Base-by-base conservation (phyloP, 2,329 filamentous ascomycete genomes). In the Aspergillus glaucus region DNA sequence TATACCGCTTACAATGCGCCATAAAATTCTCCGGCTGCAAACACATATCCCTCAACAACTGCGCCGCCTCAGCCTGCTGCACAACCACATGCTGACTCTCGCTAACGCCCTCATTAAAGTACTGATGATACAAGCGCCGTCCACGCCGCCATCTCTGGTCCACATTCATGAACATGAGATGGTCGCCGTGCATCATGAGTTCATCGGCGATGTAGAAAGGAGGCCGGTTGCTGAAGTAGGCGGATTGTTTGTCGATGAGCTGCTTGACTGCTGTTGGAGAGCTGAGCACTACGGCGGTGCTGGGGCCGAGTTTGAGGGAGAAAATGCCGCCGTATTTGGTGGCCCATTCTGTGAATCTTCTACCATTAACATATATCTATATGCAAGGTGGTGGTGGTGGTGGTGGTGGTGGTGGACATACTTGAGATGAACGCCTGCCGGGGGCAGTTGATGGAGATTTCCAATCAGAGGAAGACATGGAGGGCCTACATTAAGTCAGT, bases 81-180 rank as follows among this genome's bases (percentile, higher is more conserved):
- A 78, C 45, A 0, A 60, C 50, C 3, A 72, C 47, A 51, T 79
- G 70, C 6, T 71, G 49, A 43, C 69, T 71, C 32, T 77, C 72
- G 14, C 71, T 64, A 50, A 70, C 66, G 10, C 60, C 63, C 55
- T 77, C 75, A 56, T 67, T 76, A 43, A 77, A 68, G 48, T 69
- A 62, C 44, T 74, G 69, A 47, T 77, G 71, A 6, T 76, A 59
- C 3, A 75, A 54, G 49, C 72, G 74, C n/a, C 77, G 66, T n/a
- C 71, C 67, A 3, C 54, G 63, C 6, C 73, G 63, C 77, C 76
- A 79, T 15, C 59, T 63, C 12, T 68, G 60, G 0, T 72, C 71
- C 43, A 77, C 75, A 34, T 74, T 59, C 70, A 78, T 76, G 21
- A 73, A 55, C 3, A 77, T 62, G 3, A 76, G 59, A 54, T 78